Evolutionary conservation across 805 yeast genomes (phyloP).

Genomic region (Citeromyces matritensis): DNA sequence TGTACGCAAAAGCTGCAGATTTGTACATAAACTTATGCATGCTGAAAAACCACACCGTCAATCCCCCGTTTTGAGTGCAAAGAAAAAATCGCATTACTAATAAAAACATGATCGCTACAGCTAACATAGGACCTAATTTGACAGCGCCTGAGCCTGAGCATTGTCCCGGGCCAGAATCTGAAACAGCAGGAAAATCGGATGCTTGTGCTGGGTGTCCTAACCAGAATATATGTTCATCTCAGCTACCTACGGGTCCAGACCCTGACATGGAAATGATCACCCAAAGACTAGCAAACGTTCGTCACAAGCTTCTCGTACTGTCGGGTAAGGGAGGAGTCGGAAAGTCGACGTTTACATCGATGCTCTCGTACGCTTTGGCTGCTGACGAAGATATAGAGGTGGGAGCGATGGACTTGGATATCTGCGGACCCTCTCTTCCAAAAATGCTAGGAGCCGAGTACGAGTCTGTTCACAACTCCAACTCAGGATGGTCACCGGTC

Average conservation of each 20-base stretch:
- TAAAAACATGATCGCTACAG: conserved; percentile 1
- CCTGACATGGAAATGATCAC: conserved; percentile 76
- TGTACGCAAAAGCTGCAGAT: too few relatives aligned
- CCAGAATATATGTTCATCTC: conserved; percentile 74
- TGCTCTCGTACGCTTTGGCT: conserved; percentile 95
- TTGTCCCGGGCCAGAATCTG: conserved; percentile 97
- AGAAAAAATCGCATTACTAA: too few relatives aligned
- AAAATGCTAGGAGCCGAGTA: conserved; percentile 86
- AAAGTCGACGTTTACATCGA: conserved; percentile 86
- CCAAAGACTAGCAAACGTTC: conserved; percentile 41
- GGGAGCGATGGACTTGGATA: conserved; percentile 95
- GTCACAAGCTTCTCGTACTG: conserved; percentile 68
- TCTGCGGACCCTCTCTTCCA: conserved; percentile 96
- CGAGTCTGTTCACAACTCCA: conserved; percentile 78
- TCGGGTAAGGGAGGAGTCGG: conserved; percentile 96
- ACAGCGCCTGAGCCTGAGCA: conserved; percentile 86
- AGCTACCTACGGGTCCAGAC: conserved; percentile 84
- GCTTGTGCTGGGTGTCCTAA: conserved; percentile 95
- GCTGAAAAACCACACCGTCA: too few relatives aligned
- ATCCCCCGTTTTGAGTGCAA: too few relatives aligned
- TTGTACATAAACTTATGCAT: too few relatives aligned
- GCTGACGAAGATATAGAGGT: conserved; percentile 69
- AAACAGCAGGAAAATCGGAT: conserved; percentile 82
- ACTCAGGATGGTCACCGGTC: conserved; percentile 93
- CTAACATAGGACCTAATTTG: conserved; percentile 8